These are phyloP conservation scores for Raffaelea arxii DNA, from an alignment of 2,329 filamentous ascomycete species.

Conservation along the genomic window DNA sequence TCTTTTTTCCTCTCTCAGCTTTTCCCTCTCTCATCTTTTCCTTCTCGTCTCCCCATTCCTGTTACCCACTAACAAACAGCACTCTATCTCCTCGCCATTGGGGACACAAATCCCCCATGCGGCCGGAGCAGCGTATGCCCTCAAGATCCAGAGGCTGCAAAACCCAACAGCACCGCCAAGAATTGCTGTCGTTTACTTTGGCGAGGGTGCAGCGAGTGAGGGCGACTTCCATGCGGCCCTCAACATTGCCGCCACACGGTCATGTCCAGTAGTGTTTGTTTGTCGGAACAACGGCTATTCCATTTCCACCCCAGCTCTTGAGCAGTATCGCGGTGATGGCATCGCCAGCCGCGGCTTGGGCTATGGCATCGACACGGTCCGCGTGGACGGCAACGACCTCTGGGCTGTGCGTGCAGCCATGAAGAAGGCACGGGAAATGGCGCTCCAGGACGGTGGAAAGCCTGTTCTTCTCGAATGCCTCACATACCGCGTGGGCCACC, in stretches of 20 bases:
- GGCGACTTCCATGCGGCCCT: slow-evolving; percentile 76
- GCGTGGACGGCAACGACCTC: slow-evolving; percentile 75
- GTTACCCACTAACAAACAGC: no score
- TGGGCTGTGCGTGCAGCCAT: slow-evolving; percentile 67
- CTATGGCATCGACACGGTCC: slow-evolving; percentile 76
- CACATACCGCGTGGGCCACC: slow-evolving; percentile 93
- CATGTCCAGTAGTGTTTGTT: slow-evolving; percentile 67
- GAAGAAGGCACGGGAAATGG: slow-evolving; percentile 61
- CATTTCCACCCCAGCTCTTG: slow-evolving; percentile 67
- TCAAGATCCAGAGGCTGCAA: slow-evolving; percentile 61
- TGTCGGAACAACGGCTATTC: slow-evolving; percentile 80
- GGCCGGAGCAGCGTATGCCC: slow-evolving; percentile 65
- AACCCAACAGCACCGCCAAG: slow-evolving; percentile 50
- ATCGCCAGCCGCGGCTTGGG: slow-evolving; percentile 69
- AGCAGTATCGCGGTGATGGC: slow-evolving; percentile 75
- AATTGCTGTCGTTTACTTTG: slow-evolving; percentile 68
- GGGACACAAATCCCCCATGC: slow-evolving; percentile 76
- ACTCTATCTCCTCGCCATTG: slow-evolving; percentile 68
- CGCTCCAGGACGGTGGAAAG: slow-evolving; percentile 68
- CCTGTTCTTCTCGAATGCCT: slow-evolving; percentile 90
- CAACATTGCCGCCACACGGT: slow-evolving; percentile 70
- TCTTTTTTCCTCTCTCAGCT: no score
- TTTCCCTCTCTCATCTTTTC: no score
- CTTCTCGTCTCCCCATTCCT: no score
- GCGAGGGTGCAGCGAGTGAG: slow-evolving; percentile 71